Conservation (phyloP, 345 rosid species). For the Syzygium aromaticum region DNA sequence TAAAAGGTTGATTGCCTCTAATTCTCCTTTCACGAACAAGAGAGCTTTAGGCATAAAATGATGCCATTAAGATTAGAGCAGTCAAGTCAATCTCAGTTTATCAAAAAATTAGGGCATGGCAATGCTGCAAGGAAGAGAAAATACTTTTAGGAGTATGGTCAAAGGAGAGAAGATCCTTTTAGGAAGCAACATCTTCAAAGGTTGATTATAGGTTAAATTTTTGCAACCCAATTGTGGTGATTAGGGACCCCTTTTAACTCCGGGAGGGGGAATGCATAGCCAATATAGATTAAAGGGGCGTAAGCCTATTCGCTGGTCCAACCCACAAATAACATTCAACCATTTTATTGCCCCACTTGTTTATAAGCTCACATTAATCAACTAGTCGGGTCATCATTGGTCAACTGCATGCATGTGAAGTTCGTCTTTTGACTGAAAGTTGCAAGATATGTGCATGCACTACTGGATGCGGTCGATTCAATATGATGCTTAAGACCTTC, state of each 20-base stretch:
- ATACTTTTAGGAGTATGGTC: background rate
- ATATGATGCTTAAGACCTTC: background rate
- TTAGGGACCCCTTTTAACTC: background rate
- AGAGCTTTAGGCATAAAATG: background rate
- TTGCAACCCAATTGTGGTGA: background rate
- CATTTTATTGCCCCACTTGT: background rate
- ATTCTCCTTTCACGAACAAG: background rate
- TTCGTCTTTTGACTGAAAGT: background rate
- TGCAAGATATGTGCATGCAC: background rate
- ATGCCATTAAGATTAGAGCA: background rate
- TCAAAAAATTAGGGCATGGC: background rate
- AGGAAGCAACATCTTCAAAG: background rate
- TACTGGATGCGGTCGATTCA: background rate
- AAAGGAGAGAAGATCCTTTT: background rate
- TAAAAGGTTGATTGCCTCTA: background rate
- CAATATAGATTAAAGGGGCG: background rate
- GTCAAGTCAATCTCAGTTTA: background rate
- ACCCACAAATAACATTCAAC: background rate
- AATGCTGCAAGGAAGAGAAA: background rate
- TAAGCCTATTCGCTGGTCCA: background rate
- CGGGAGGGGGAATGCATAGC: background rate
- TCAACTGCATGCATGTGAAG: background rate
- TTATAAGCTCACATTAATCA: background rate
- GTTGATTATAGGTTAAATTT: background rate
- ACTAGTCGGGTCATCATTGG: background rate